Evolutionary conservation across 139 green algal genomes (phyloP).

Genomic region (Pleodorina starrii): DNA sequence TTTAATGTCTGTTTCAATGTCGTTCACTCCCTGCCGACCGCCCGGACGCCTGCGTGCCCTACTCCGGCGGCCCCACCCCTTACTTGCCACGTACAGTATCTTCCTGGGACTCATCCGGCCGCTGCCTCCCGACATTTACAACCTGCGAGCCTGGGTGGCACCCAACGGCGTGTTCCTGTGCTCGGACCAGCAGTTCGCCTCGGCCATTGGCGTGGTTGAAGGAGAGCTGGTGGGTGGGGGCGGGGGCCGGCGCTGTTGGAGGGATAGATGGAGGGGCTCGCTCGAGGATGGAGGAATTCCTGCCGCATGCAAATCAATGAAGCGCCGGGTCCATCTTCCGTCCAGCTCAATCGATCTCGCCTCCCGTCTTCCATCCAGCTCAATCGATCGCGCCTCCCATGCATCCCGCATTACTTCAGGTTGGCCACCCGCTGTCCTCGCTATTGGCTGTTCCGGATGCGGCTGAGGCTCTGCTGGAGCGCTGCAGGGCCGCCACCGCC

Average conservation of each 20-base stretch:
- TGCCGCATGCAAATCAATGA: no score
- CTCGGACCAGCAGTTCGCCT: constrained; percentile 28
- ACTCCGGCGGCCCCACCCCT: not conserved
- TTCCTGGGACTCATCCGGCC: constrained; percentile 51
- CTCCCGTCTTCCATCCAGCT: no score
- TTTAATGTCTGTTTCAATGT: no score
- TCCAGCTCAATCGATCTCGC: no score
- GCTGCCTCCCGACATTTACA: not conserved
- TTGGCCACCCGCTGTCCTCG: not conserved
- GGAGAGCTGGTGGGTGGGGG: constrained; percentile 39
- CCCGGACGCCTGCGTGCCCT: not conserved
- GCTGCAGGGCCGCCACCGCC: not conserved
- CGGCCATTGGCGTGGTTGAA: not conserved
- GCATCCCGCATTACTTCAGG: no score
- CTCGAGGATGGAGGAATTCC: no score
- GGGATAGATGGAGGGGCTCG: no score
- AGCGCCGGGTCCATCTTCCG: no score
- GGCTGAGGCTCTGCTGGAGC: constrained; percentile 7
- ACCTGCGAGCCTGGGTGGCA: constrained; percentile 22
- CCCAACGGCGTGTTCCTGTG: constrained; percentile 26
- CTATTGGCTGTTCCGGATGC: not conserved
- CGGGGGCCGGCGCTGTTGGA: no score
- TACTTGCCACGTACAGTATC: not conserved
- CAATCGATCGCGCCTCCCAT: no score
- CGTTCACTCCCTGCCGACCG: not conserved